Evolutionary conservation across 2,329 filamentous ascomycete species (phyloP).

Genomic region (Biscogniauxia sp.): DNA sequence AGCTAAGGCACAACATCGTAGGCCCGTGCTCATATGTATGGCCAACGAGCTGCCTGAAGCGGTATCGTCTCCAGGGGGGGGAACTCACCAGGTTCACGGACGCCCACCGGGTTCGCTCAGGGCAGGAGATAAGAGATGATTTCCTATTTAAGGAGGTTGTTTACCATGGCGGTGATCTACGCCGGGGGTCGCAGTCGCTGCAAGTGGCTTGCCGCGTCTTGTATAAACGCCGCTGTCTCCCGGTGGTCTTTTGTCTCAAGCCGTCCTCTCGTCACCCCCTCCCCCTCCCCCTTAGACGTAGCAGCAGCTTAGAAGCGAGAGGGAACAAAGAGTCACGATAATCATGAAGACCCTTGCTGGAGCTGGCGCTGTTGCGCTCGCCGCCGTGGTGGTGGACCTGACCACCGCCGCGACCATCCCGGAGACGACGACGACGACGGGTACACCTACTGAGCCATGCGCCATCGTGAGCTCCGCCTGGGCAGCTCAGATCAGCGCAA

Average conservation of each 20-base stretch:
- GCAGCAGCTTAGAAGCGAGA: not conserved
- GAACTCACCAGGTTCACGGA: not conserved
- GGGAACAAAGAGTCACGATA: not conserved
- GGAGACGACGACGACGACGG: conserved; percentile 11
- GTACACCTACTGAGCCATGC: conserved; percentile 27
- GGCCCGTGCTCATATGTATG: not conserved
- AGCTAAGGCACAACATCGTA: not conserved
- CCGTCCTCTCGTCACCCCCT: not conserved
- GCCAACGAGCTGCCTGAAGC: not conserved
- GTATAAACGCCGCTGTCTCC: not conserved
- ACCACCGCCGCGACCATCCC: conserved; percentile 9
- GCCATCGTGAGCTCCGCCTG: conserved; percentile 31
- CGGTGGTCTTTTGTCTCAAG: not conserved
- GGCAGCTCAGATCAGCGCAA: conserved; percentile 28
- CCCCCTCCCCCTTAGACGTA: not conserved
- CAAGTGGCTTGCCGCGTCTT: not conserved
- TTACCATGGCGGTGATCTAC: not conserved
- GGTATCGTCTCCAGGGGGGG: not conserved
- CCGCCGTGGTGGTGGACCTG: not conserved
- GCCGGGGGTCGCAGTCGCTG: not conserved
- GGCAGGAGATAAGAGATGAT: not conserved
- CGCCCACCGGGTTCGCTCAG: not conserved
- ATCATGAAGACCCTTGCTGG: not conserved
- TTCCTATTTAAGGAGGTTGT: not conserved
- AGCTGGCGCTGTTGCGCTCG: not conserved